Percentiles rank a stretch among this genome's conserved stretches.
These are phyloP conservation scores for Leucosporidium yakuticum DNA, from an alignment of 768 basidiomycete species.

Conservation along the genomic window DNA sequence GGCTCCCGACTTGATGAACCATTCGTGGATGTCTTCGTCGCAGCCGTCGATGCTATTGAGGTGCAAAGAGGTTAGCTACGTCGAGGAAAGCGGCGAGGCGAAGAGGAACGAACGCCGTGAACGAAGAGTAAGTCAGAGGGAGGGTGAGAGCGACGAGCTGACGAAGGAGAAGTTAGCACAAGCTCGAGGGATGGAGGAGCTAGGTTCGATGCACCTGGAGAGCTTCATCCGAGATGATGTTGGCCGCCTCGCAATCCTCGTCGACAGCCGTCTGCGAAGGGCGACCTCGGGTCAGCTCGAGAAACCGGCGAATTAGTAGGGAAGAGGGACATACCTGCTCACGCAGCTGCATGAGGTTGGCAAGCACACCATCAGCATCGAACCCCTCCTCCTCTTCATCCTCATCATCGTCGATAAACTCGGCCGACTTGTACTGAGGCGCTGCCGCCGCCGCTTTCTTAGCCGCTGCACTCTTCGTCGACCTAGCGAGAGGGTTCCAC, in stretches of 20 bases:
- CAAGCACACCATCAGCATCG: too few relatives aligned
- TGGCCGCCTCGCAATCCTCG: constrained; percentile 4
- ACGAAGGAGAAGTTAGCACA: not conserved
- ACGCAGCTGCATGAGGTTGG: constrained; percentile 5
- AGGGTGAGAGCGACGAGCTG: constrained; percentile 17
- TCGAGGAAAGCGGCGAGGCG: not conserved
- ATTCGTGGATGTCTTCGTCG: constrained; percentile 5
- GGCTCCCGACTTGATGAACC: constrained; percentile 10
- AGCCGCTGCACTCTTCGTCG: not conserved
- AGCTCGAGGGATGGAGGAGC: too few relatives aligned
- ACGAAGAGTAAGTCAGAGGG: constrained; percentile 7
- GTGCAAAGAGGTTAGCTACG: not conserved
- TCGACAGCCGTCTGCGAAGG: constrained; percentile 10
- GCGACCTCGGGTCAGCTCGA: not conserved
- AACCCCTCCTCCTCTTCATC: too few relatives aligned
- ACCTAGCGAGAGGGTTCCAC: too few relatives aligned
- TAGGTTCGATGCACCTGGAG: constrained; percentile 2
- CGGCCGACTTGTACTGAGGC: not conserved
- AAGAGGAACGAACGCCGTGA: constrained; percentile 6
- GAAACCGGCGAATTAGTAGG: rapidly evolving
- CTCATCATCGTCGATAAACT: constrained; percentile 7
- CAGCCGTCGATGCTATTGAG: constrained; percentile 11
- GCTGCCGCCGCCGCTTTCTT: not conserved
- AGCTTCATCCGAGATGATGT: constrained; percentile 14
- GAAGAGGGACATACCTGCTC: constrained; percentile 6